Evolutionary conservation across 371 early-diverging fungal species (phyloP).

Genomic region (Lichtheimia ornata): DNA sequence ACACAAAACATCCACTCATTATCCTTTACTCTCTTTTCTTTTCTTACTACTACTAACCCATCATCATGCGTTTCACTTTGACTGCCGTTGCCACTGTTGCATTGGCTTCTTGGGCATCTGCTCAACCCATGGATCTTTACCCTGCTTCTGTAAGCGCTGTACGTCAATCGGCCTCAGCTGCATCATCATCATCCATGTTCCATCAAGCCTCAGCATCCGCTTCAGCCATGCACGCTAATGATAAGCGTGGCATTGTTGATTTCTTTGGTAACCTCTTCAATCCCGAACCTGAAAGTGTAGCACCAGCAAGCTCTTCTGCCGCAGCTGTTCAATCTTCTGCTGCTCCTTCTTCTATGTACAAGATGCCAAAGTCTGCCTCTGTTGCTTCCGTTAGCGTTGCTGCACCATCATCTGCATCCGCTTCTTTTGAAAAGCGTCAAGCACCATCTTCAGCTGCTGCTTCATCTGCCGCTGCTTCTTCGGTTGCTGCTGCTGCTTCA

Average conservation of each 20-base stretch:
- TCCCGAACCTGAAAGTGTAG: neutral
- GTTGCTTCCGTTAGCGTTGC: neutral
- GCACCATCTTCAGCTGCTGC: neutral
- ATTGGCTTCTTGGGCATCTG: slow-evolving; percentile 3
- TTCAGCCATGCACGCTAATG: slow-evolving; percentile 8
- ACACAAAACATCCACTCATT: too few relatives aligned
- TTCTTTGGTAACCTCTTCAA: slow-evolving; percentile 11
- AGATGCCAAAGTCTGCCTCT: slow-evolving; percentile 8
- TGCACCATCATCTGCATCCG: neutral
- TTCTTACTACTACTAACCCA: neutral
- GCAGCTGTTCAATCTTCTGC: neutral
- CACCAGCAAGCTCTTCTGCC: neutral
- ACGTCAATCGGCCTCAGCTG: slow-evolving; percentile 11
- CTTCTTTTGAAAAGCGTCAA: neutral
- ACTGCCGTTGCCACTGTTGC: slow-evolving; percentile 13
- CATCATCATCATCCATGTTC: slow-evolving; percentile 5
- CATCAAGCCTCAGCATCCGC: slow-evolving; percentile 6
- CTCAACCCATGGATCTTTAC: neutral
- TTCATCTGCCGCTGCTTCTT: slow-evolving; percentile 3
- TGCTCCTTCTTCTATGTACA: slow-evolving; percentile 5
- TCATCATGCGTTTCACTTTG: slow-evolving; percentile 17
- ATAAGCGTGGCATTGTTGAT: slow-evolving; percentile 9
- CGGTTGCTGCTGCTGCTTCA: neutral
- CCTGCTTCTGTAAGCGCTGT: slow-evolving; percentile 5
- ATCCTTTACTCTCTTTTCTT: too few relatives aligned